A percentile compares a stretch with the other conserved stretches of the same genome.
phyloP scores from a whole-genome alignment of 2,329 filamentous ascomycete genomes.

The Gnomoniopsis sp. region DNA sequence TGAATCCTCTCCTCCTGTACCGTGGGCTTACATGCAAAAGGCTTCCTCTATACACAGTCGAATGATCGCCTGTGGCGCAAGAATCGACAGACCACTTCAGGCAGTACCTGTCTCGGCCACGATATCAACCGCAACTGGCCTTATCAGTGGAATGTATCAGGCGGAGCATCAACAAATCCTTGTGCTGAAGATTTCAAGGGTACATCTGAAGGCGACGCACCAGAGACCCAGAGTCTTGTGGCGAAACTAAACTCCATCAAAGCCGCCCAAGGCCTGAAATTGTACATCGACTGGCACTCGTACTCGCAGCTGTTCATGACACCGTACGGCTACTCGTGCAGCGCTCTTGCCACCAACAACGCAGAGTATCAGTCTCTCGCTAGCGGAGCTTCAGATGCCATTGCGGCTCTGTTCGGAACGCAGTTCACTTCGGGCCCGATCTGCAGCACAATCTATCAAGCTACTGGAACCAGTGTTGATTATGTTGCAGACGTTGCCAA shows the following conservation, averaged over 20 bases:
- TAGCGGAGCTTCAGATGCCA: slow-evolving; percentile 46
- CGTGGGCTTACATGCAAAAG: slow-evolving; percentile 26
- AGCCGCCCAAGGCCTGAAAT: slow-evolving; percentile 27
- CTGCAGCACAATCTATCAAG: slow-evolving; percentile 55
- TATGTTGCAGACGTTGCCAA: slow-evolving; percentile 40
- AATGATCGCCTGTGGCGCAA: slow-evolving; percentile 62
- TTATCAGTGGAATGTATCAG: slow-evolving; percentile 47
- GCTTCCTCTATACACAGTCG: slow-evolving; percentile 55
- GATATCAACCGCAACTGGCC: slow-evolving; percentile 58
- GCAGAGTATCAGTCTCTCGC: slow-evolving; percentile 47
- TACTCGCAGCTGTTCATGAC: slow-evolving; percentile 48
- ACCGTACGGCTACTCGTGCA: slow-evolving; percentile 59
- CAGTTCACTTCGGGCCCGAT: slow-evolving; percentile 46
- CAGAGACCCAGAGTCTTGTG: slow-evolving; percentile 44
- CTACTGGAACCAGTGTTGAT: slow-evolving; percentile 44
- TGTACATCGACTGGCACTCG: slow-evolving; percentile 42
- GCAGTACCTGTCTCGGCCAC: slow-evolving; percentile 37
- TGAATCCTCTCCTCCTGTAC: no score
- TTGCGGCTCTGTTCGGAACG: slow-evolving; percentile 39
- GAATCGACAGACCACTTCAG: slow-evolving; percentile 41
- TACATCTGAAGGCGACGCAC: slow-evolving; percentile 37
- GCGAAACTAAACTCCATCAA: slow-evolving; percentile 32
- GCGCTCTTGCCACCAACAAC: slow-evolving; percentile 42
- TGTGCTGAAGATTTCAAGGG: slow-evolving; percentile 50
- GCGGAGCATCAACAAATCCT: slow-evolving; percentile 49